Conservation (phyloP, 2,329 filamentous ascomycete genomes). For the Paecilomyces formosus region DNA sequence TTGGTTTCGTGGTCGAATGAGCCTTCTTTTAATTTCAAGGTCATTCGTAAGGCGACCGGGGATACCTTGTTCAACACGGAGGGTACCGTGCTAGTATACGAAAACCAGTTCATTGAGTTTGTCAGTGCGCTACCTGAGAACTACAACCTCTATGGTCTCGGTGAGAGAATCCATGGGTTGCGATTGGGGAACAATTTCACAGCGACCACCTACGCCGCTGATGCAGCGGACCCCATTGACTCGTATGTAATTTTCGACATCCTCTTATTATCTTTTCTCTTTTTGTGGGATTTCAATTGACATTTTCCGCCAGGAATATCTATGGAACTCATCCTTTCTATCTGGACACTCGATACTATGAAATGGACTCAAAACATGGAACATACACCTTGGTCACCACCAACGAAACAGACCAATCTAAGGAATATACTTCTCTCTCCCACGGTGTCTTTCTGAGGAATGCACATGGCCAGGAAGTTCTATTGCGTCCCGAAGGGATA, state of each 20-base stretch:
- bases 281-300: background rate
- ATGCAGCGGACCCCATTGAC: slow-evolving; percentile 52
- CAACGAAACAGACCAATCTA: slow-evolving; percentile 45
- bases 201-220: slow-evolving; percentile 60
- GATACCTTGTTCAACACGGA: slow-evolving; percentile 63
- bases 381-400: slow-evolving; percentile 46
- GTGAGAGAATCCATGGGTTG: slow-evolving; percentile 64
- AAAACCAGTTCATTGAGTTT: slow-evolving; percentile 73
- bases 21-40: slow-evolving; percentile 50
- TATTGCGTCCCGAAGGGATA: slow-evolving; percentile 56
- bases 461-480: slow-evolving; percentile 65
- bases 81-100: slow-evolving; percentile 60
- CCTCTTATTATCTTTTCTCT: background rate
- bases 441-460: slow-evolving; percentile 75
- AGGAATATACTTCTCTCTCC: slow-evolving; percentile 57
- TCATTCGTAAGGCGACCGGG: slow-evolving; percentile 50
- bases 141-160: slow-evolving; percentile 70
- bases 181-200: slow-evolving; percentile 67
- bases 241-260: slow-evolving; percentile 18
- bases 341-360: slow-evolving; percentile 69
- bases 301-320: slow-evolving; percentile 45
- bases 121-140: slow-evolving; percentile 57
- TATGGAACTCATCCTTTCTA: slow-evolving; percentile 76
- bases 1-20: slow-evolving; percentile 50
- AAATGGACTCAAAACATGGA: slow-evolving; percentile 42